A percentile compares a stretch with the other conserved stretches of the same genome.
These are phyloP conservation scores for Polychytrium aggregatum DNA, from an alignment of 192 early-diverging fungal genomes.

Conservation along the genomic window DNA sequence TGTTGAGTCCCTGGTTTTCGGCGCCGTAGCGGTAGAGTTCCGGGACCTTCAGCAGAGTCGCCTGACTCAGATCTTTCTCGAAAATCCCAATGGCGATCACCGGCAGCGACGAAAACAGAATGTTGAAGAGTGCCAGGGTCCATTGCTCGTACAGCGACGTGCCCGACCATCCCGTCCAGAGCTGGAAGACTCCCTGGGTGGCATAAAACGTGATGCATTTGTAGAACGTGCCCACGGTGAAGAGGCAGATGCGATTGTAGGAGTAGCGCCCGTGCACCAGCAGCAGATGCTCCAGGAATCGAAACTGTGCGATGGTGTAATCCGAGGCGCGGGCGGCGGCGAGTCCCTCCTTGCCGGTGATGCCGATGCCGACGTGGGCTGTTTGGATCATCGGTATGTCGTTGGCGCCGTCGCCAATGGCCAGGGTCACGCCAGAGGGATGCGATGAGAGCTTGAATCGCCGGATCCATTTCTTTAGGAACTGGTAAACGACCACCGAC, in stretches of 20 bases:
- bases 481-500: too few species aligned
- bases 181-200: constrained; percentile 65
- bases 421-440: constrained; percentile 55
- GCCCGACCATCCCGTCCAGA: constrained; percentile 69
- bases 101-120: constrained; percentile 67
- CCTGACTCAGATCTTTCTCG: constrained; percentile 65
- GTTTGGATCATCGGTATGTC: constrained; percentile 97
- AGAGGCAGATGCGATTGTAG: constrained; percentile 57
- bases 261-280: constrained; percentile 94
- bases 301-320: constrained; percentile 84
- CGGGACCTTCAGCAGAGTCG: constrained; percentile 52
- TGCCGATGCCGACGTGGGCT: constrained; percentile 91
- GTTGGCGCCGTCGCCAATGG: constrained; percentile 95
- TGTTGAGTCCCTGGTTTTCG: constrained; percentile 40
- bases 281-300: constrained; percentile 70
- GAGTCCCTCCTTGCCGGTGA: constrained; percentile 92
- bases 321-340: constrained; percentile 92
- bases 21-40: constrained; percentile 62
- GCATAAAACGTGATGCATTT: constrained; percentile 71
- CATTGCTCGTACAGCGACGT: constrained; percentile 52
- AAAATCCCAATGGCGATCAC: too few species aligned
- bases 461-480: too few species aligned
- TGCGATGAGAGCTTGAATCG: too few species aligned
- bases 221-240: constrained; percentile 75
- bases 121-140: constrained; percentile 75